These are phyloP conservation scores for Gynochthodes officinalis DNA, from an alignment of 257 asterid species.

Conservation along the genomic window DNA sequence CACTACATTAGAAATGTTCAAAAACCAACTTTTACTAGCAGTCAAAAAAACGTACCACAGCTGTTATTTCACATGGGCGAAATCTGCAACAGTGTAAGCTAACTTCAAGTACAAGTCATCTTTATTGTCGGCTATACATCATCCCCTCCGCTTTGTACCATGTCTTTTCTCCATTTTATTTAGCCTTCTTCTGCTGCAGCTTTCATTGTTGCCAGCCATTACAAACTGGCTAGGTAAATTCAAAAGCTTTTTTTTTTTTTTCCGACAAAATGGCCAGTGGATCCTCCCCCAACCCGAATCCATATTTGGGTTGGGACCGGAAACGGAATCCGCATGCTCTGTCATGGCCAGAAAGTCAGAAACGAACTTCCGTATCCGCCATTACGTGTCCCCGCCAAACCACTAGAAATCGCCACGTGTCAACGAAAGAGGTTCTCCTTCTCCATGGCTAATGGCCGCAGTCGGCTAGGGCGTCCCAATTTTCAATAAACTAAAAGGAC, in stretches of 20 bases:
- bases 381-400: constrained; percentile 8
- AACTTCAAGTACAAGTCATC: constrained; percentile 19
- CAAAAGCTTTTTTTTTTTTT: no score
- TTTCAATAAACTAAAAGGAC: constrained; percentile 38
- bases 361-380: constrained; percentile 21
- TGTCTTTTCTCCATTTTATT: neutral
- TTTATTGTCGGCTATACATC: neutral
- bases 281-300: neutral
- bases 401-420: constrained; percentile 29
- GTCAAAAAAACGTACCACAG: neutral
- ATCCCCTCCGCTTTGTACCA: neutral
- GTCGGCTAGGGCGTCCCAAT: constrained; percentile 44
- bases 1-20: neutral
- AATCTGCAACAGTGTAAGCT: neutral
- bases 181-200: no score
- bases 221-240: no score
- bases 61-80: neutral
- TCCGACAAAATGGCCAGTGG: no score
- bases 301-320: constrained; percentile 20
- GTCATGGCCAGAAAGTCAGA: no score
- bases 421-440: neutral
- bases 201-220: no score
- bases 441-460: neutral
- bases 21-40: neutral
- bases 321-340: constrained; percentile 63